Base-by-base conservation (phyloP, 2,329 filamentous ascomycete genomes). In the Sclerotinia minor region DNA sequence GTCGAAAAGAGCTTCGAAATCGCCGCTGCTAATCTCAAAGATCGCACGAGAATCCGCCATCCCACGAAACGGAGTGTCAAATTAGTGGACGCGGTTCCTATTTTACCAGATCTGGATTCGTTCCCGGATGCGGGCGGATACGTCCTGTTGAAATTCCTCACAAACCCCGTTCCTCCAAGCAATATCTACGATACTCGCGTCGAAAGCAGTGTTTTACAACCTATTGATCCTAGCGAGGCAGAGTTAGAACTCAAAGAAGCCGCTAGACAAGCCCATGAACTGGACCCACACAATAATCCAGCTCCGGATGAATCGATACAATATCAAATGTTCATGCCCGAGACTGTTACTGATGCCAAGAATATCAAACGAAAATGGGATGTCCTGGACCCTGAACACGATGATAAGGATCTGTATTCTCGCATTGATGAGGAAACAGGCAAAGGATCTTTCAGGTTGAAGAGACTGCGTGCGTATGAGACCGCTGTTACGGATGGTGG, bases 61-160 rank as follows among this genome's bases (percentile, higher is more conserved):
- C 87, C 85, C 5, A 82, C 82, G 59, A 88, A 87, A 78, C 71
- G 73, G 32, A 76, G 85, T 71, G 77, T 89, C 69, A 84, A 83
- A 73, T 79, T 89, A 4, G 81, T 88, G 21, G 85, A 88, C 54
- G 84, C 85, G 24, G 84, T 83, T 69, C 87, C 87, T 38, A 78
- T 91, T 50, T 78, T 90, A 24, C 88, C 88, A 7, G 88, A 91
- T 73, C 81, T 88, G 53, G 85, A 89, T 69, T 85, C 87, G n/a
- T 89, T 89, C 79, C 87, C 88, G 59, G 88, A 91, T 77, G 86
- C 85, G 3, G 88, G 88, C 66, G 87, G 87, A 69, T 91, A 90
- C 75, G 85, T 89, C 71, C 87, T 87, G 19, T 82, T 90, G 79
- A 90, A 90, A 78, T 90, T 90, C 78, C 83, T 83, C 64, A 87